phyloP scores from a whole-genome alignment of 805 yeast genomes.

The Candida caryicola region DNA sequence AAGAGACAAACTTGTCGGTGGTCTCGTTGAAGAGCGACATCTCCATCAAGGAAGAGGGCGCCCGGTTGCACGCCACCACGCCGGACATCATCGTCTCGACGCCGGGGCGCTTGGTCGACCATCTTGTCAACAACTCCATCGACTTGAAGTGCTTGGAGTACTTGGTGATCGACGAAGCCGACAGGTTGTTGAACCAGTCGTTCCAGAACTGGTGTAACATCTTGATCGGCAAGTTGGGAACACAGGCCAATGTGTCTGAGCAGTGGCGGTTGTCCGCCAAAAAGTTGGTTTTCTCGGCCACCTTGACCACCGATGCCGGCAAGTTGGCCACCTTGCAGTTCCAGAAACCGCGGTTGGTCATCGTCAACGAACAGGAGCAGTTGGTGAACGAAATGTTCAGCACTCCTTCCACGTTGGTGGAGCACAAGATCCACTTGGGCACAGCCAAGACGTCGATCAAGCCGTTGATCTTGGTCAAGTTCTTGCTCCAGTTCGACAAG shows the following conservation, averaged over 20 bases:
- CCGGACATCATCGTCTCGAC: constrained; percentile 73
- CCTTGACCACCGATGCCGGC: constrained; percentile 90
- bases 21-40: constrained; percentile 56
- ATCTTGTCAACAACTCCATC: constrained; percentile 44
- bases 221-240: constrained; percentile 40
- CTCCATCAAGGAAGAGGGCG: constrained; percentile 61
- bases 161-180: constrained; percentile 80
- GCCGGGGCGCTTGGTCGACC: constrained; percentile 84
- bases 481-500: constrained; percentile 39
- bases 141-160: constrained; percentile 53
- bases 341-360: constrained; percentile 65
- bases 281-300: constrained; percentile 84
- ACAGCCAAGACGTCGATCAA: constrained; percentile 47
- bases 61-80: constrained; percentile 39
- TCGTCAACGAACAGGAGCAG: constrained; percentile 58
- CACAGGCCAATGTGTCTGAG: constrained; percentile 24
- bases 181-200: constrained; percentile 75
- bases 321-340: constrained; percentile 72
- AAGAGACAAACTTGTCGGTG: constrained; percentile 65
- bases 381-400: constrained; percentile 56
- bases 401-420: constrained; percentile 54
- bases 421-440: constrained; percentile 41
- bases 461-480: constrained; percentile 68
- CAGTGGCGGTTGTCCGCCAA: constrained; percentile 42
- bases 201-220: constrained; percentile 89